Evolutionary conservation across 805 yeast genomes (phyloP), one percentile per base, ranked within the genome.

Genomic region (Helenozyma baotianmanensis): DNA sequence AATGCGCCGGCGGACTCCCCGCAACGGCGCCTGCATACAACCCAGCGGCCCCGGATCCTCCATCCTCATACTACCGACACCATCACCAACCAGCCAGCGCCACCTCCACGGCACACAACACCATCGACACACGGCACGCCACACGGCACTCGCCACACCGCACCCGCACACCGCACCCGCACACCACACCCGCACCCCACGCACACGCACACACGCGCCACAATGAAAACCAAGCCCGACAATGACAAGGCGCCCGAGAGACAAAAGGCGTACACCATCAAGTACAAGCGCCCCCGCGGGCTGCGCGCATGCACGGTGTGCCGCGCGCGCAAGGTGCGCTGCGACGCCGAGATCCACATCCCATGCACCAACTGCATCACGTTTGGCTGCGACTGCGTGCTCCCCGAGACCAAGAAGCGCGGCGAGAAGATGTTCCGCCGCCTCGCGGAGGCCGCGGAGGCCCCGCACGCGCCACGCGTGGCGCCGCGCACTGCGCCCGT

Each of bases 251-350:
- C 32, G 4, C 9, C 33, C 2, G 58, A 54, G 14, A 64, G 60
- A 36, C 68, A 66, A 9, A 64, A 64, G 43, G 68, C 72, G 2
- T 66, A 65, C 48, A 65, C 71, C 33, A 65, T 68, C 42, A 66
- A 63, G 40, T 68, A 65, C 44, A 74, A 67, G 47, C 49, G 78
- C 42, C 73, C 82, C 29, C 61, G 89, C 32, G 82, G 87, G 0
- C 62, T 82, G 7, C 58, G 85, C 29, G 90, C 89, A 2, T 82
- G 92, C 51, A 71, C 75, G 25, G 82, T 82, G n/a, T 84, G 92
- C 50, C 78, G 86, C 34, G 72, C 80, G 6, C 64, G 92, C 22
- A 83, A 83, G 48, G 92, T 83, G n/a, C 72, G 88, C 22, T 83
- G 94, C 58, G 86, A 80, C 50, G 84, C 82, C 9, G 81, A 64